phyloP scores from a whole-genome alignment of 192 early-diverging fungal species.

The Coemansia javaensis region DNA sequence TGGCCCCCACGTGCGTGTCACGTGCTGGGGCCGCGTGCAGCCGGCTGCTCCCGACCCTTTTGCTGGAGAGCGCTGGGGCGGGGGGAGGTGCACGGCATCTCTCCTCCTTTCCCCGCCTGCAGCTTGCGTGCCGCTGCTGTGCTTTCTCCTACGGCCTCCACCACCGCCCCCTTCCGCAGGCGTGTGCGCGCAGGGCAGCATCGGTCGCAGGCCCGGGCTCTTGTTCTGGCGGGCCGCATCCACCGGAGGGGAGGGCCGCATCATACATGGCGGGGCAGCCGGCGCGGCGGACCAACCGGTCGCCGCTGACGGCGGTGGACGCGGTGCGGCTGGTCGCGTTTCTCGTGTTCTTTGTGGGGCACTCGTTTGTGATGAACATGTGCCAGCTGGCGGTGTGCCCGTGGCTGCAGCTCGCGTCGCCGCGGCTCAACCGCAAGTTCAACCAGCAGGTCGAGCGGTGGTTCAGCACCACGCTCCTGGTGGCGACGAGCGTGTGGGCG shows the following conservation, averaged over 20 bases:
- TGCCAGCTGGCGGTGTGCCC: conserved; percentile 37
- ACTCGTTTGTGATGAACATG: conserved; percentile 41
- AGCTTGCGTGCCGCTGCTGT: too few relatives aligned
- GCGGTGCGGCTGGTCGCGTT: conserved; percentile 24
- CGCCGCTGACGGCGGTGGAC: conserved; percentile 34
- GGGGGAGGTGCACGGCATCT: too few relatives aligned
- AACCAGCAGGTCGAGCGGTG: conserved; percentile 51
- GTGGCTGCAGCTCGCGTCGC: conserved; percentile 23
- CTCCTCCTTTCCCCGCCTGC: too few relatives aligned
- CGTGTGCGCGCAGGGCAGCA: too few relatives aligned
- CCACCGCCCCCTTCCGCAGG: too few relatives aligned
- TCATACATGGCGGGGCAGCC: not conserved
- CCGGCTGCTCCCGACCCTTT: too few relatives aligned
- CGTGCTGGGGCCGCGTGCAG: too few relatives aligned
- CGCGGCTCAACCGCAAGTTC: conserved; percentile 30
- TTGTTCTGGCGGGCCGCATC: too few relatives aligned
- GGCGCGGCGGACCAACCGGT: conserved; percentile 40
- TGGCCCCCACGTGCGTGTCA: not conserved
- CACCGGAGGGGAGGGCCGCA: too few relatives aligned
- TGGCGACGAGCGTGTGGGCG: conserved; percentile 36
- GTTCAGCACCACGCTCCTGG: conserved; percentile 40
- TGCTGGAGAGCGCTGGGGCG: too few relatives aligned
- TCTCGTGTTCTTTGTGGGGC: conserved; percentile 33
- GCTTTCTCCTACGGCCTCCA: too few relatives aligned
- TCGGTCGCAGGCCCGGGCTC: not conserved